Evolutionary conservation across 176 grass and related monocot genomes (phyloP), one percentile per base, ranked within the genome.

Genomic region (Triticum turgidum): DNA sequence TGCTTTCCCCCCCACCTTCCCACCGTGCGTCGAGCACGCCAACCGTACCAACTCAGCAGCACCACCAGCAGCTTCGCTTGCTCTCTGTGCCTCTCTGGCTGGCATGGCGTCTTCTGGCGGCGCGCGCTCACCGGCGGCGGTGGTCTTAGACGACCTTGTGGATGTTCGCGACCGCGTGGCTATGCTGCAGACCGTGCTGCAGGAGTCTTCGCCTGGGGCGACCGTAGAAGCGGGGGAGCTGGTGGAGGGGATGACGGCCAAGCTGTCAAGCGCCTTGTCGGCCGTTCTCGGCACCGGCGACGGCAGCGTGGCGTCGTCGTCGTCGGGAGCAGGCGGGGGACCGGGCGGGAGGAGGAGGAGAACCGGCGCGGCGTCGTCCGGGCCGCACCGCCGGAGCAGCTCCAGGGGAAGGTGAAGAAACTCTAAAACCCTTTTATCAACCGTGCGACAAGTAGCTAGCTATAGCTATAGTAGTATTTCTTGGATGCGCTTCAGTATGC

Each of bases 381-480:
- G 56, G 35, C 83, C 76, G 83, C 87, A 77, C 73, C 77, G 80
- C 64, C 80, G 87, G 73, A 85, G 25, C 39, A 54, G 27, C 64
- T 78, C 39, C 7, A 59, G 85, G 78, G 88, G 87, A 82, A 96
- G 94, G 94, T 96, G 88, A 83, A 76, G 11, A 85, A 63, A 49
- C 11, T 22, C 18, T 7, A 74, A 69, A 81, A 35, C 74, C 11
- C 73, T n/a, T 21, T 39, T 17, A 42, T 29, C 45, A 58, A 66
- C 71, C 73, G 72, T 51, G 52, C 52, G 3, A 27, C 77, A 65
- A 86, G 35, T 90, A 38, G 5, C 62, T 61, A 56, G 44, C 44
- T 47, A 49, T 67, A 17, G 33, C 33, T 34, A 35, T 5, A 5
- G 5, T 39, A 39, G 9, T 14, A 42, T 39, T 21, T 73, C 39